A percentile compares a stretch with the other conserved stretches of the same genome.
Evolutionary conservation across 2,329 filamentous ascomycete genomes (phyloP).

Genomic region (Phaeomoniella chlamydospora): DNA sequence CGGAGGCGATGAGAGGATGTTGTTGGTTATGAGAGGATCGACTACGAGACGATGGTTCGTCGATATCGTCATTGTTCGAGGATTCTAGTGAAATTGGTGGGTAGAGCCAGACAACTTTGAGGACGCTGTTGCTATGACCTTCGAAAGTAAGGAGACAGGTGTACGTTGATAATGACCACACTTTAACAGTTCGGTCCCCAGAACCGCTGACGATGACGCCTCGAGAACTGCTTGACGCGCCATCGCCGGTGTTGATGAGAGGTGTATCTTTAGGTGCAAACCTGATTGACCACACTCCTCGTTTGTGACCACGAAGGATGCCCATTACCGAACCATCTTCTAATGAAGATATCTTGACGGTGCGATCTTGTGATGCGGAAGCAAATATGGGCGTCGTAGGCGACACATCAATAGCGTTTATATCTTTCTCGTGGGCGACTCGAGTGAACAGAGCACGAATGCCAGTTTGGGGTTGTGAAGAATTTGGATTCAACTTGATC

Average conservation of each 20-base stretch:
- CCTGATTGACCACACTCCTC: slow-evolving; percentile 89
- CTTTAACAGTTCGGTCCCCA: slow-evolving; percentile 88
- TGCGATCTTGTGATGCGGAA: slow-evolving; percentile 90
- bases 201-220: slow-evolving; percentile 80
- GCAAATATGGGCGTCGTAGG: slow-evolving; percentile 67
- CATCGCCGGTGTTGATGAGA: slow-evolving; percentile 55
- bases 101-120: slow-evolving; percentile 83
- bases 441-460: slow-evolving; percentile 62
- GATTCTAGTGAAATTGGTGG: slow-evolving; percentile 18
- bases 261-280: slow-evolving; percentile 74
- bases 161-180: slow-evolving; percentile 90
- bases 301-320: slow-evolving; percentile 79
- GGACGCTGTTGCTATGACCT: slow-evolving; percentile 86
- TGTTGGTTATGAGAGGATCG: slow-evolving; percentile 13
- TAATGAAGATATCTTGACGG: slow-evolving; percentile 90
- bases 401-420: slow-evolving; percentile 83
- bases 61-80: slow-evolving; percentile 18
- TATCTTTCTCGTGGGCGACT: slow-evolving; percentile 97
- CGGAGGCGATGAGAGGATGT: slow-evolving; percentile 49
- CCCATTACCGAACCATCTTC: slow-evolving; percentile 83
- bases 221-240: slow-evolving; percentile 55
- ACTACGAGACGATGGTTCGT: slow-evolving; percentile 15
- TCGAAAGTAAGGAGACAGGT: slow-evolving; percentile 88
- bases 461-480: slow-evolving; percentile 15
- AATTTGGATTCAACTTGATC: slow-evolving; percentile 32